Percentiles rank a stretch among this genome's conserved stretches.
Evolutionary conservation across 495 filamentous ascomycete species (phyloP).

Genomic region (Lasiosphaeria miniovina): DNA sequence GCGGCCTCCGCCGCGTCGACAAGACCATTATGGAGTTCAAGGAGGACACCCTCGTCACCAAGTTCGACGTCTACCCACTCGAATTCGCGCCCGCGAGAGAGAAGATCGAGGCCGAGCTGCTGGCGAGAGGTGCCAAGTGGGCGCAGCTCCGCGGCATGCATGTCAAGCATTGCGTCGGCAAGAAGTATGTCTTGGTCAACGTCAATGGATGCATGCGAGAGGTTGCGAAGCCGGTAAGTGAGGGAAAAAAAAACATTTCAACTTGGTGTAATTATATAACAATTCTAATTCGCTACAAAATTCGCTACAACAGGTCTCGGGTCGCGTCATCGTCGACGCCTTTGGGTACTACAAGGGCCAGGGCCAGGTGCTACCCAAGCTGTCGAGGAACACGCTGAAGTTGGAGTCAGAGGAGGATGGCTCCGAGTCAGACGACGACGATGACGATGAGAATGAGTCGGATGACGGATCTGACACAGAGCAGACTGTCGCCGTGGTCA

Average conservation of each 20-base stretch:
- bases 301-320: too few relatives aligned
- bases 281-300: too few relatives aligned
- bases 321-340: too few relatives aligned
- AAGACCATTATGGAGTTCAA: constrained; percentile 42
- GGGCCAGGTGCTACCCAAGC: constrained; percentile 41
- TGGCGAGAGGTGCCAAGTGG: constrained; percentile 43
- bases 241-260: too few relatives aligned
- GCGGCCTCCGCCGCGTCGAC: constrained; percentile 40
- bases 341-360: too few relatives aligned
- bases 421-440: constrained; percentile 2
- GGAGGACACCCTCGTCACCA: constrained; percentile 50
- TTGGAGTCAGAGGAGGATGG: constrained; percentile 4
- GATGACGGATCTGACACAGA: too few relatives aligned
- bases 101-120: constrained; percentile 31
- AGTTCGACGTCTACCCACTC: constrained; percentile 51
- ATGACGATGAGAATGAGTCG: constrained; percentile 1
- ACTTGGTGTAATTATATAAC: too few relatives aligned
- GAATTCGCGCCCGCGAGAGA: constrained; percentile 45
- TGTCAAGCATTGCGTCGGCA: too few relatives aligned
- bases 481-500: neutral
- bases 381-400: constrained; percentile 11
- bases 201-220: too few relatives aligned
- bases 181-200: too few relatives aligned
- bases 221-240: too few relatives aligned
- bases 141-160: constrained; percentile 50